Base-by-base conservation (phyloP, 495 filamentous ascomycete genomes). In the Penicillium pancosmium region DNA sequence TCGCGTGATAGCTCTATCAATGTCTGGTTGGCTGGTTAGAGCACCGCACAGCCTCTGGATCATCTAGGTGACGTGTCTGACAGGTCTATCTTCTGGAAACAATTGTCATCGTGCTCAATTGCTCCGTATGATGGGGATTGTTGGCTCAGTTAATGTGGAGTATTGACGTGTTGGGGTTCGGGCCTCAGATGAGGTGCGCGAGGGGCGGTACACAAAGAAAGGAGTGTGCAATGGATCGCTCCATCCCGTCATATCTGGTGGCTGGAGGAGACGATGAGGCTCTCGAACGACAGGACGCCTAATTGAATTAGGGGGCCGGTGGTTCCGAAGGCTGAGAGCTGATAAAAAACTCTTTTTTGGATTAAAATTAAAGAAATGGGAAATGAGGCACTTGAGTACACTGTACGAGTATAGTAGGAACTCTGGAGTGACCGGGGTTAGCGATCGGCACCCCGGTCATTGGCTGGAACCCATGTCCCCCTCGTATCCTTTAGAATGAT, bases 21-120 rank as follows among this genome's bases (percentile, higher is more conserved):
- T 9, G 11, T 27, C 16, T 47, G 44, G 54, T 56, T 56, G 54
- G 46, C 13, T 47, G 33, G 31, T 51, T 56, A 13, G 27, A 48
- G 35, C 48, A 52, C 13, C 25, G 54, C 41, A 46, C 34, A 56
- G 38, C 48, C 62, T 34, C 34, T 2, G 19, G 31, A 40, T 35
- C 19, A 34, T 16, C 27, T 19, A 21, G 60, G 57, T 68, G 66
- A 68, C 63, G 55, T 64, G 60, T 63, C 52, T 54, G 55, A 62
- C 47, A 61, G 54, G 16, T 50, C 8, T 27, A 48, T 40, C 50
- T 4, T 35, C 27, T 35, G 3, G 49, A 34, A 44, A 16, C 7
- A 13, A 16, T 6, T 5, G 16, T 18, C 16, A 44, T 44, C n/a
- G 16, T 44, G 41, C 9, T 19, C n/a, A 31, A 31, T 31, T 31